A percentile compares a stretch with the other conserved stretches of the same genome.
Evolutionary conservation across 2,329 filamentous ascomycete species (phyloP).

Genomic region (Fusarium sulawesiense): DNA sequence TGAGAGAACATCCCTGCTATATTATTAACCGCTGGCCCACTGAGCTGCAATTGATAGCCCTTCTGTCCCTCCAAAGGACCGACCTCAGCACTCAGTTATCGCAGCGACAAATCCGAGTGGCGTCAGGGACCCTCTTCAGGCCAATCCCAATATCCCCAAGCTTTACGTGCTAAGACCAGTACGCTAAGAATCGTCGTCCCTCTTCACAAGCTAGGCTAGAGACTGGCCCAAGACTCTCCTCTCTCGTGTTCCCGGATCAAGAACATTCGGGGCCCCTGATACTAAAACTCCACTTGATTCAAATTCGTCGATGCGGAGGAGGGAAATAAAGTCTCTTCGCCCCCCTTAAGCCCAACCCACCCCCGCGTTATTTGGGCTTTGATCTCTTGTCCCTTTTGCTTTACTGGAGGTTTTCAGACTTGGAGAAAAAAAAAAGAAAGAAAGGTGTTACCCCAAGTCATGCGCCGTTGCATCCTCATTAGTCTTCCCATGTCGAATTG

Average conservation of each 20-base stretch:
- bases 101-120: constrained; percentile 1
- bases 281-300: constrained; percentile 14
- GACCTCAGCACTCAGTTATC: neutral
- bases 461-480: constrained; percentile 33
- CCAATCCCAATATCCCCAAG: constrained; percentile 1
- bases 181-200: neutral
- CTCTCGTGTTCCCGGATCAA: neutral
- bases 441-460: constrained; percentile 9
- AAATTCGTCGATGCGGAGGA: constrained; percentile 7
- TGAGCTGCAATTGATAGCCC: neutral
- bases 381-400: neutral
- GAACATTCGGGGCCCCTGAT: neutral
- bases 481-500: constrained; percentile 19
- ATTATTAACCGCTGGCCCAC: neutral
- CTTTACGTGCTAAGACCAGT: neutral
- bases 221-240: neutral
- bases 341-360: constrained; percentile 24
- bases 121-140: neutral
- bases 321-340: constrained; percentile 25
- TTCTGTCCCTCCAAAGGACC: neutral
- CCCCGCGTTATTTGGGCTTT: constrained; percentile 33
- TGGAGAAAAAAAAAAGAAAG: neutral
- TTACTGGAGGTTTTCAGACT: neutral
- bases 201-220: neutral
- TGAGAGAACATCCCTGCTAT: neutral